A percentile compares a stretch with the other conserved stretches of the same genome.
phyloP scores from a whole-genome alignment of 257 asterid species.

The Prunella vulgaris region DNA sequence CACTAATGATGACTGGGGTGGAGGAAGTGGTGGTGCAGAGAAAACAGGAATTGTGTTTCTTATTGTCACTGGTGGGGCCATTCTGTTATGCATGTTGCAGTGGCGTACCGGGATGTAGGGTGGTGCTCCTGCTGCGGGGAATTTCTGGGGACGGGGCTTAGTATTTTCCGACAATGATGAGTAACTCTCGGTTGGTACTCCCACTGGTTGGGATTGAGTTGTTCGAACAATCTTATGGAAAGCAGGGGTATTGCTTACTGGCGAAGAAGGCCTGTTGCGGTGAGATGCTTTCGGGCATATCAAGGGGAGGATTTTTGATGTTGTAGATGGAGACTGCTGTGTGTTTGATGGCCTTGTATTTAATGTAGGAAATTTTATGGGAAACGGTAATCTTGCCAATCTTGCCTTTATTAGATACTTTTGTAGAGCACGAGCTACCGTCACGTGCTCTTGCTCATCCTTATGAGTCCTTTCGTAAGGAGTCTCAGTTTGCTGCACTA shows the following conservation, averaged over 20 bases:
- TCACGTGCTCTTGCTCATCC: slow-evolving; percentile 94
- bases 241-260: slow-evolving; percentile 32
- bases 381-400: slow-evolving; percentile 59
- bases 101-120: slow-evolving; percentile 85
- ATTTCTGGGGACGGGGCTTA: slow-evolving; percentile 40
- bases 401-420: slow-evolving; percentile 63
- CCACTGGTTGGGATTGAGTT: slow-evolving; percentile 42
- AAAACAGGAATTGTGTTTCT: slow-evolving; percentile 71
- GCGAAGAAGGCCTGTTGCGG: slow-evolving; percentile 44
- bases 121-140: slow-evolving; percentile 81
- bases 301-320: slow-evolving; percentile 93
- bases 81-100: slow-evolving; percentile 52
- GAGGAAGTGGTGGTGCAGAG: slow-evolving; percentile 81
- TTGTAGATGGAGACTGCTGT: slow-evolving; percentile 54
- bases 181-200: slow-evolving; percentile 31
- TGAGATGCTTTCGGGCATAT: slow-evolving; percentile 63
- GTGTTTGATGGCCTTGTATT: slow-evolving; percentile 47
- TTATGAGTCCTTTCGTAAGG: slow-evolving; percentile 49
- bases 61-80: slow-evolving; percentile 87
- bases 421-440: slow-evolving; percentile 87
- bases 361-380: slow-evolving; percentile 66
- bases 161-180: slow-evolving; percentile 36
- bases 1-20: slow-evolving; percentile 44
- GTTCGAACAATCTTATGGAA: slow-evolving; percentile 34
- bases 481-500: slow-evolving; percentile 69